These are phyloP conservation scores for Haplosporangium sp. DNA, from an alignment of 371 early-diverging fungal genomes.

Conservation along the genomic window DNA sequence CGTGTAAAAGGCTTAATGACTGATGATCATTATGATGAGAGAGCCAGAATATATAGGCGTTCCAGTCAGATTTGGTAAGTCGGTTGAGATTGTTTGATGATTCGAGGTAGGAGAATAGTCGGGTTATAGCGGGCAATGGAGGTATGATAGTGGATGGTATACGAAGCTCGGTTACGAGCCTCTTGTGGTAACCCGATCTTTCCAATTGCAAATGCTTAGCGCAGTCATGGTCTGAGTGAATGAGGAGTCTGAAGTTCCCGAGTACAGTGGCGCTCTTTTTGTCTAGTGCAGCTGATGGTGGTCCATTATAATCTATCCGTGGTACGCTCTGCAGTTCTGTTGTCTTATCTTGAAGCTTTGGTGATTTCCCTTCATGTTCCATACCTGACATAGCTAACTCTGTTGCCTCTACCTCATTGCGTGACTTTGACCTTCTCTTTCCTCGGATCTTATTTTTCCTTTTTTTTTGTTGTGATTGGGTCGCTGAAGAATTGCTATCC, in stretches of 20 bases:
- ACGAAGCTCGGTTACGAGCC: constrained; percentile 10
- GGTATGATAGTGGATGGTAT: constrained; percentile 37
- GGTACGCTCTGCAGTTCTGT: not conserved
- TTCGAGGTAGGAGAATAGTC: constrained; percentile 13
- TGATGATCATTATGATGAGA: constrained; percentile 21
- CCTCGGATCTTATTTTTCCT: not conserved
- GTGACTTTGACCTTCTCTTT: not conserved
- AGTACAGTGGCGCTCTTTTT: not conserved
- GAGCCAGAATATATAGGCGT: constrained; percentile 35
- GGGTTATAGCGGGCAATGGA: constrained; percentile 25
- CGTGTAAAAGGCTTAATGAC: constrained; percentile 17
- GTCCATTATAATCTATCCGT: not conserved
- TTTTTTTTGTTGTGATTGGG: not conserved
- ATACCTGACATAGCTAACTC: not conserved
- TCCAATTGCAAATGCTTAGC: not conserved
- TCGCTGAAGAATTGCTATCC: not conserved
- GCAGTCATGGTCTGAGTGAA: constrained; percentile 18
- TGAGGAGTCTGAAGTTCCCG: constrained; percentile 24
- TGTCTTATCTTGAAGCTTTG: not conserved
- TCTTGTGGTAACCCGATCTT: not conserved
- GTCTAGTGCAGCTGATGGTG: not conserved
- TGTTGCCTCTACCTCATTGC: not conserved
- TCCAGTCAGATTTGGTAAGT: constrained; percentile 32
- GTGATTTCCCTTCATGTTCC: not conserved
- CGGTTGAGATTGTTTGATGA: not conserved